Evolutionary conservation across 306 rosid species (phyloP), one percentile per base, ranked within the genome.

Genomic region (Argentina anserina): DNA sequence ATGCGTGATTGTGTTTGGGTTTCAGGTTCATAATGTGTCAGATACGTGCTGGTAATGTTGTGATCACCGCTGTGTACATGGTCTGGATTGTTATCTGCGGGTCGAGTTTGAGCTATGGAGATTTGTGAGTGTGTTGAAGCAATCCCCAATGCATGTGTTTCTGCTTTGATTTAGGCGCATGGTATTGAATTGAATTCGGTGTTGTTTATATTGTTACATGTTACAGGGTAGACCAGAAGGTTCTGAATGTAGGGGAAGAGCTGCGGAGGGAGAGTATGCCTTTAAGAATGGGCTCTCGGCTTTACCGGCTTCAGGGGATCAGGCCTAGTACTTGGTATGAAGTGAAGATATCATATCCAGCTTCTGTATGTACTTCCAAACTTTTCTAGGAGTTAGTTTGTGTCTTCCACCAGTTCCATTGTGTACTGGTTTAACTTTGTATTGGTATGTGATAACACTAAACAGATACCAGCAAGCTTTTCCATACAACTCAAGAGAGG

Each of bases 281-380:
- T 29, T 75, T 94, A 42, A 86, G 75, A 50, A 77, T 75, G 66
- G 97, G 95, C 53, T 94, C 88, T 6, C 63, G 91, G 71, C 80
- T 89, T 75, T 91, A 94, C 81, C 86, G 68, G 74, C 80, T 91
- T 71, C 89, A 80, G 71, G 89, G 91, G 79, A 87, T 91, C 55
- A 88, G 86, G 74, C 84, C 90, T n/a, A 56, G 73, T 66, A 80
- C 70, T 59, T 85, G 91, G 96, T 94, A 91, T 68, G 98, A 94
- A 91, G 98, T 89, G 90, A 90, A 90, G 96, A 91, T 94, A 88
- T 94, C 97, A 66, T 89, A 89, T 76, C 98, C 99, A n/a, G 93
- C 97, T 78, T 86, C 96, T 74, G 98, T 94, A 91, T 82, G 96
- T 86, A 76, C 79, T 75, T 71, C 71, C 31, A 26, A 78, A 78